Evolutionary conservation across 163 green algal species (phyloP).

Genomic region (Chloromonas sp.): DNA sequence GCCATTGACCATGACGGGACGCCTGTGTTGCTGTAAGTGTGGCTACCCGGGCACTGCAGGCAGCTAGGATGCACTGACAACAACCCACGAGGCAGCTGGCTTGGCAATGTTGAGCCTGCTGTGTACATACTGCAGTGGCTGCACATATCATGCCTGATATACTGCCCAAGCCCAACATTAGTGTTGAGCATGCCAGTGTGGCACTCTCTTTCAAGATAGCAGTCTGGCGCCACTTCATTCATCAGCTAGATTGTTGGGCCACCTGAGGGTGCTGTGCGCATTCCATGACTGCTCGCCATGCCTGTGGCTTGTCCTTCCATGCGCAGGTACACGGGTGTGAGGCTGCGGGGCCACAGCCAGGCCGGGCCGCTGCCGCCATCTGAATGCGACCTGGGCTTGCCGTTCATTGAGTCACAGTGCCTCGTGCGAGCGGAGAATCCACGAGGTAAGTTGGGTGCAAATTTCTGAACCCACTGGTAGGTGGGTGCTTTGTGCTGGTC

Average conservation of each 20-base stretch:
- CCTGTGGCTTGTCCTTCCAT: no score
- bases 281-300: no score
- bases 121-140: constrained; percentile 3
- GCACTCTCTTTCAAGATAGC: no score
- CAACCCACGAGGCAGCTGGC: constrained; percentile 6
- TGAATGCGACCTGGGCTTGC: constrained; percentile 68
- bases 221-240: no score
- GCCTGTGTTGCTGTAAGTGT: constrained; percentile 64
- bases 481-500: no score
- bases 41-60: constrained; percentile 3
- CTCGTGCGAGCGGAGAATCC: constrained; percentile 21
- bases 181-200: no score
- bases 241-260: no score
- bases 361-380: constrained; percentile 45
- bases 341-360: constrained; percentile 49
- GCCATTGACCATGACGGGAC: constrained; percentile 47
- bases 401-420: constrained; percentile 73
- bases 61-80: not conserved
- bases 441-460: no score
- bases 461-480: no score
- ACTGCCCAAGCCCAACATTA: no score
- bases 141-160: constrained; percentile 27
- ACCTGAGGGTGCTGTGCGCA: no score
- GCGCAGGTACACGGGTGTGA: constrained; percentile 42
- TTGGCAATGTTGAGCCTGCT: constrained; percentile 11